Evolutionary conservation across 192 early-diverging fungal species (phyloP).

Genomic region (Coemansia sp.): DNA sequence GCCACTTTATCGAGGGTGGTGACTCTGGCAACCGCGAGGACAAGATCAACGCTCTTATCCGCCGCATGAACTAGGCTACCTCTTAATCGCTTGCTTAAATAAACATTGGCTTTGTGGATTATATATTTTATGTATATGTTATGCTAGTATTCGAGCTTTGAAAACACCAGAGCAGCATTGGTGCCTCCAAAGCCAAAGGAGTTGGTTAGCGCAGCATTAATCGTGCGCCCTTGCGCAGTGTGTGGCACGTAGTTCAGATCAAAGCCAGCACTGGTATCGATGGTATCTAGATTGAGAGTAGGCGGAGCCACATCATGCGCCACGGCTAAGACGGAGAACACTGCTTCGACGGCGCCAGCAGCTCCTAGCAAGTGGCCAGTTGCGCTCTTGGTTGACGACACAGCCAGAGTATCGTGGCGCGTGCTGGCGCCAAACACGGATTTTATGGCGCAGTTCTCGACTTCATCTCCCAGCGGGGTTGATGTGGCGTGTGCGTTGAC

Average conservation of each 20-base stretch:
- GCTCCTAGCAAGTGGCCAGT: slow-evolving; percentile 94
- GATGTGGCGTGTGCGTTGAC: slow-evolving; percentile 95
- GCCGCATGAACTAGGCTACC: slow-evolving; percentile 88
- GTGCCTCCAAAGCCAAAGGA: slow-evolving; percentile 93
- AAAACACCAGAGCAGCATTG: slow-evolving; percentile 70
- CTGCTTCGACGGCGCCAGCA: slow-evolving; percentile 90
- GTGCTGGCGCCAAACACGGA: slow-evolving; percentile 60
- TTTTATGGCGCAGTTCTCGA: slow-evolving; percentile 85
- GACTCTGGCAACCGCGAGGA: slow-evolving; percentile 96
- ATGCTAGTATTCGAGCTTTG: slow-evolving; percentile 19
- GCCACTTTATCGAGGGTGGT: slow-evolving; percentile 97
- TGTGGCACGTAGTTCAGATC: slow-evolving; percentile 82
- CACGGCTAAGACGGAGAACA: slow-evolving; percentile 81
- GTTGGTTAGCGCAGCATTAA: slow-evolving; percentile 77
- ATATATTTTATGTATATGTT: not conserved
- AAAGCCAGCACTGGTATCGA: slow-evolving; percentile 58
- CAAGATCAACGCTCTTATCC: slow-evolving; percentile 95
- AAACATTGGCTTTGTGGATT: not conserved
- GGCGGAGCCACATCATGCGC: slow-evolving; percentile 72
- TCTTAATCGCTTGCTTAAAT: slow-evolving; percentile 5
- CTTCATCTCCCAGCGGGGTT: slow-evolving; percentile 79
- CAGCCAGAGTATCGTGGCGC: slow-evolving; percentile 55
- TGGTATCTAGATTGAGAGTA: slow-evolving; percentile 74
- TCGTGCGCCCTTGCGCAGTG: slow-evolving; percentile 59
- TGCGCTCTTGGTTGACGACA: slow-evolving; percentile 90